A percentile compares a stretch with the other conserved stretches of the same genome.
Conservation (phyloP, 768 basidiomycete genomes). For the Pilatotrama ljubarskyi region DNA sequence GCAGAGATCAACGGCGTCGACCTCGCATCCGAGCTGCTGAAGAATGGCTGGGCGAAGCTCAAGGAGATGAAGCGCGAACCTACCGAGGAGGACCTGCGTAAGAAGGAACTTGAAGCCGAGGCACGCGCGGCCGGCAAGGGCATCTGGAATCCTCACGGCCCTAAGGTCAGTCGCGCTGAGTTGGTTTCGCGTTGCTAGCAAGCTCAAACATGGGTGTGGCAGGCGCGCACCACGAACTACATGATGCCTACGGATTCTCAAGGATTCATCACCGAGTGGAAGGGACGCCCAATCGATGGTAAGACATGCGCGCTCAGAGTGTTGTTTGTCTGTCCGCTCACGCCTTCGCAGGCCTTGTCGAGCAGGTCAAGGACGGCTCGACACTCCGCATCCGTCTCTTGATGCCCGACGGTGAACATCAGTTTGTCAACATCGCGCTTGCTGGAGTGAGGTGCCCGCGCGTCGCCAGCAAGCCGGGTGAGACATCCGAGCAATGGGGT, state of each 20-base stretch:
- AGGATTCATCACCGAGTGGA: constrained; percentile 87
- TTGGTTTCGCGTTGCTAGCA: too few relatives aligned
- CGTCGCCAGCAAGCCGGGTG: constrained; percentile 68
- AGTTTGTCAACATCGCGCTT: constrained; percentile 81
- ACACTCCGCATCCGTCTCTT: constrained; percentile 86
- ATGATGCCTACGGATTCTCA: constrained; percentile 90
- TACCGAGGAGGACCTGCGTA: constrained; percentile 73
- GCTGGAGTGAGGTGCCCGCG: constrained; percentile 82
- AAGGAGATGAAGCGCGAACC: constrained; percentile 86
- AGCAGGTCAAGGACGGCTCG: constrained; percentile 91
- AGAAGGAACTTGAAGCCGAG: constrained; percentile 73
- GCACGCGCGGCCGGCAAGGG: constrained; percentile 78
- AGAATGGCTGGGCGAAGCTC: constrained; percentile 89
- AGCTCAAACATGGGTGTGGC: constrained; percentile 11
- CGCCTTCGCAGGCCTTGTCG: constrained; percentile 70
- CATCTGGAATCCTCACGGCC: constrained; percentile 83
- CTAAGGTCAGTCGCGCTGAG: constrained; percentile 51
- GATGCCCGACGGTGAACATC: constrained; percentile 87
- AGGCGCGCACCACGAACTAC: constrained; percentile 77
- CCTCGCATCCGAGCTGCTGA: constrained; percentile 73
- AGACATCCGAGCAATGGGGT: constrained; percentile 78
- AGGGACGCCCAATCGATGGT: constrained; percentile 90
- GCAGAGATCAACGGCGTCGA: constrained; percentile 75
- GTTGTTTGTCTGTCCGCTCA: constrained; percentile 1
- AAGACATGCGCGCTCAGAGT: constrained; percentile 19